Evolutionary conservation across 164 flowering plant species (phyloP).

Genomic region (Paratinospora sagittata): DNA sequence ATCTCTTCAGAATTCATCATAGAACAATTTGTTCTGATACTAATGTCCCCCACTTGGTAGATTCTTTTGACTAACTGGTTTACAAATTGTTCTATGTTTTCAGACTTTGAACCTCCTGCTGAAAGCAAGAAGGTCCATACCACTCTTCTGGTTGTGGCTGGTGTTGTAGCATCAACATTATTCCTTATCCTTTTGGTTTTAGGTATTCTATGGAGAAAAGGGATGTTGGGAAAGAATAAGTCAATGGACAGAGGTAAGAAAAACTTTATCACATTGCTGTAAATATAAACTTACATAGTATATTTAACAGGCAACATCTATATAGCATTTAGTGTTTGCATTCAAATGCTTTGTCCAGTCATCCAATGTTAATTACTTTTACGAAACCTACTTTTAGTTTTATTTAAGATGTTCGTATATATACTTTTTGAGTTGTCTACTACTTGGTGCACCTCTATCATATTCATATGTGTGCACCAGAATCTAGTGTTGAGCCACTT

Average conservation of each 20-base stretch:
- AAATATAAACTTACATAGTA: neutral
- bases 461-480: neutral
- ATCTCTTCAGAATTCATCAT: neutral
- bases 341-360: neutral
- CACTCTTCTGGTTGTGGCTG: constrained; percentile 21
- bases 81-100: neutral
- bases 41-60: neutral
- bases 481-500: neutral
- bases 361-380: neutral
- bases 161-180: constrained; percentile 26
- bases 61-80: neutral
- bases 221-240: constrained; percentile 44
- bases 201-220: constrained; percentile 36
- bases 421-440: neutral
- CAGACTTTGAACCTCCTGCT: constrained; percentile 61
- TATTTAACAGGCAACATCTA: neutral
- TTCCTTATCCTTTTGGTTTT: constrained; percentile 30
- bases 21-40: neutral
- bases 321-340: neutral
- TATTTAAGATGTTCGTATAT: neutral
- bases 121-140: constrained; percentile 20
- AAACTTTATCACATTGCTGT: neutral
- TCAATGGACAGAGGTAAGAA: constrained; percentile 42
- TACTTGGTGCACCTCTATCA: neutral
- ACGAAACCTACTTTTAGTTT: neutral